Conservation (phyloP, 1,139 yeast genomes). For the Nakaseomyces nivariensis region DNA sequence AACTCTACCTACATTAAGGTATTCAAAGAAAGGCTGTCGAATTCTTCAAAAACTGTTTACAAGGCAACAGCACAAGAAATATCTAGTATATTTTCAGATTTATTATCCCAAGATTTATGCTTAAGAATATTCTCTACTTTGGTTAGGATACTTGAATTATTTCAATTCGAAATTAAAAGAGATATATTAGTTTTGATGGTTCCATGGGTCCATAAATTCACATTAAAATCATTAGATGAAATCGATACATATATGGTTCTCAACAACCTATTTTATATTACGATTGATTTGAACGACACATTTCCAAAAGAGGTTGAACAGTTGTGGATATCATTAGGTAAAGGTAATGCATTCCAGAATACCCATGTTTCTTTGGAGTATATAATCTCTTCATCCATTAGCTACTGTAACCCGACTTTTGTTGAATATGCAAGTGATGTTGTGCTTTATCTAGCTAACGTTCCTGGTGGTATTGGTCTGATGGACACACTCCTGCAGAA, state of each 20-base stretch:
- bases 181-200: constrained; percentile 71
- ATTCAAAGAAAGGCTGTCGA: constrained; percentile 28
- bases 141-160: constrained; percentile 22
- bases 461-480: constrained; percentile 30
- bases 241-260: constrained; percentile 64
- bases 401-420: constrained; percentile 60
- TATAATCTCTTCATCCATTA: constrained; percentile 57
- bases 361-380: constrained; percentile 65
- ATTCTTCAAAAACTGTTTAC: constrained; percentile 29
- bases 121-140: constrained; percentile 26
- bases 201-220: constrained; percentile 86
- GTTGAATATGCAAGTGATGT: constrained; percentile 76
- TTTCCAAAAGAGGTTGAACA: constrained; percentile 87
- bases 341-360: constrained; percentile 54
- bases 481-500: constrained; percentile 53
- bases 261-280: constrained; percentile 73
- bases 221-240: constrained; percentile 40
- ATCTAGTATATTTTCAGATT: constrained; percentile 30
- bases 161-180: constrained; percentile 44
- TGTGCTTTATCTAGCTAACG: constrained; percentile 54
- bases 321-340: constrained; percentile 86
- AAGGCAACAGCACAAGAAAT: constrained; percentile 30
- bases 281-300: constrained; percentile 61
- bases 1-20: constrained; percentile 29
- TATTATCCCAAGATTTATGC: constrained; percentile 26